Percentiles rank a stretch among this genome's conserved stretches.
phyloP scores from a whole-genome alignment of 257 asterid genomes.

The Salvia splendens region DNA sequence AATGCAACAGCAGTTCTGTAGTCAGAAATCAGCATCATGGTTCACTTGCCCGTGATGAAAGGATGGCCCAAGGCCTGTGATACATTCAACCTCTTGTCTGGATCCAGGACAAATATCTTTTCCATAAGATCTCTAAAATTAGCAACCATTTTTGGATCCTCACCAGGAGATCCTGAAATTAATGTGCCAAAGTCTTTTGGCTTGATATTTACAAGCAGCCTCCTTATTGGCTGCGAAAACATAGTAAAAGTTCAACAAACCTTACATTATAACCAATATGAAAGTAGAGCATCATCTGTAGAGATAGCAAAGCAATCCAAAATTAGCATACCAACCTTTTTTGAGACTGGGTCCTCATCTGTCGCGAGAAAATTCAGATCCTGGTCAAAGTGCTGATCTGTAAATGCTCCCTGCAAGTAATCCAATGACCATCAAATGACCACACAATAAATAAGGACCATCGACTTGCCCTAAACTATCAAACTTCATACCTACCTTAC shows the following conservation, averaged over 20 bases:
- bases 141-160: conserved; percentile 90
- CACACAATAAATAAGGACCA: background rate
- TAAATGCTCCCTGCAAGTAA: conserved; percentile 69
- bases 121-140: conserved; percentile 93
- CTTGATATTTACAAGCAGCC: conserved; percentile 72
- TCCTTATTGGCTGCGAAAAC: conserved; percentile 73
- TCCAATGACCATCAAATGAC: background rate
- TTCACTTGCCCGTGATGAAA: conserved; percentile 99
- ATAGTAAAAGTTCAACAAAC: conserved; percentile 28
- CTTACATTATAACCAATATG: conserved; percentile 7
- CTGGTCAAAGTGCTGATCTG: conserved; percentile 85
- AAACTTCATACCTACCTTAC: conserved; percentile 60
- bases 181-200: conserved; percentile 89
- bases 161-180: conserved; percentile 81
- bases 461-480: background rate
- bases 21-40: conserved; percentile 79
- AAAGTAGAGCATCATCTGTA: conserved; percentile 10
- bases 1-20: conserved; percentile 69
- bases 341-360: conserved; percentile 96
- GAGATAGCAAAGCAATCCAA: background rate
- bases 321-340: conserved; percentile 59
- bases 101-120: conserved; percentile 86
- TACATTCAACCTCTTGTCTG: conserved; percentile 89
- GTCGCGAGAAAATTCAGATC: conserved; percentile 85
- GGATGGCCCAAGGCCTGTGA: conserved; percentile 99